A percentile compares a stretch with the other conserved stretches of the same genome.
Evolutionary conservation across 1,284 basidiomycete genomes (phyloP).

Genomic region (Leccinum subrobustum): DNA sequence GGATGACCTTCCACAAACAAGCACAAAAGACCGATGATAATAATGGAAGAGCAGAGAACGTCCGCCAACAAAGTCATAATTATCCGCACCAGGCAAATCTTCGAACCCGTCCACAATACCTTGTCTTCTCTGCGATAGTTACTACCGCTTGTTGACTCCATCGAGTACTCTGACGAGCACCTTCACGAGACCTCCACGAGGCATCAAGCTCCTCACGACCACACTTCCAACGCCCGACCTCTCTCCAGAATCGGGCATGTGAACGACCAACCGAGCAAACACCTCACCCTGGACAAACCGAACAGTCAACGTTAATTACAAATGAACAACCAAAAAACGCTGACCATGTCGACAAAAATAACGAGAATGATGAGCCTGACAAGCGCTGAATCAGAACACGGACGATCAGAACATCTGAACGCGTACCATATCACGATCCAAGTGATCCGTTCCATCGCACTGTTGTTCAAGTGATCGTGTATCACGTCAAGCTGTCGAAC

Average conservation of each 20-base stretch:
- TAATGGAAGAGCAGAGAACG: background rate
- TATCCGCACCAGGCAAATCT: background rate
- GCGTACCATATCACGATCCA: conserved; percentile 91
- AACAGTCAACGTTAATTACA: background rate
- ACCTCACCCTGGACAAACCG: conserved; percentile 67
- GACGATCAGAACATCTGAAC: background rate
- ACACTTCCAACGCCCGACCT: conserved; percentile 2
- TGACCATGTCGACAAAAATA: conserved; percentile 76
- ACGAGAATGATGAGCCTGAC: conserved; percentile 84
- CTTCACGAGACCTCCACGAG: conserved; percentile 26
- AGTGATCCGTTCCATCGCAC: conserved; percentile 90
- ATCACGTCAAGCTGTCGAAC: conserved; percentile 79
- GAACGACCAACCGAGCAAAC: conserved; percentile 75
- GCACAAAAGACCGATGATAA: background rate
- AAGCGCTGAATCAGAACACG: background rate
- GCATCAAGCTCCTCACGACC: conserved; percentile 20
- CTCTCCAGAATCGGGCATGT: conserved; percentile 26
- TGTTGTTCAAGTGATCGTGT: conserved; percentile 90
- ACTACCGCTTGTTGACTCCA: conserved; percentile 6
- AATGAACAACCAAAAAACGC: conserved; percentile 20
- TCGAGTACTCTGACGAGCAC: conserved; percentile 25
- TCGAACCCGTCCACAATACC: background rate
- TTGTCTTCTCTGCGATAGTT: background rate
- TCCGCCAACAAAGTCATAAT: background rate
- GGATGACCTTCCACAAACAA: background rate